Percentiles rank a stretch among this genome's conserved stretches.
Evolutionary conservation across 2,329 filamentous ascomycete genomes (phyloP).

Genomic region (Nigrospora osmanthi): DNA sequence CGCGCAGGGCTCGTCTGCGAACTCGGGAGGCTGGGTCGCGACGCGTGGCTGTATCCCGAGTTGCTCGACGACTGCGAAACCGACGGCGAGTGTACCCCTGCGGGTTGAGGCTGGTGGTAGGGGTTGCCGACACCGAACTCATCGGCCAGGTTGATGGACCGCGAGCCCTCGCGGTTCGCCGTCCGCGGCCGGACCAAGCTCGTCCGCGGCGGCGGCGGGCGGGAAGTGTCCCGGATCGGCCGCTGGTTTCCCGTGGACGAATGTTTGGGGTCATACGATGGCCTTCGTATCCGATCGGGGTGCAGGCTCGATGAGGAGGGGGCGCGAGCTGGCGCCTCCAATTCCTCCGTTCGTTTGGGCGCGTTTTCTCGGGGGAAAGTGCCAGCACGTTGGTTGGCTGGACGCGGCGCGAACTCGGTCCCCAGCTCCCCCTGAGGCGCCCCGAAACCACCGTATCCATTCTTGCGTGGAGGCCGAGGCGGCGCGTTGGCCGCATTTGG

Average conservation of each 20-base stretch:
- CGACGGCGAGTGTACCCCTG: slow-evolving; percentile 32
- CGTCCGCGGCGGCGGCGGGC: slow-evolving; percentile 44
- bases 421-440: slow-evolving; percentile 28
- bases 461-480: slow-evolving; percentile 35
- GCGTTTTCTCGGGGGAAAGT: slow-evolving; percentile 39
- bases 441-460: slow-evolving; percentile 52
- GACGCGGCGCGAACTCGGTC: slow-evolving; percentile 28
- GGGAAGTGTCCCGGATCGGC: slow-evolving; percentile 36
- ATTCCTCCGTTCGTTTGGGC: slow-evolving; percentile 10
- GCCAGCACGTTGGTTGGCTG: slow-evolving; percentile 36
- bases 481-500: slow-evolving; percentile 22
- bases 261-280: slow-evolving; percentile 14
- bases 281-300: slow-evolving; percentile 25
- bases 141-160: slow-evolving; percentile 45
- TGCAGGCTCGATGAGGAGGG: slow-evolving; percentile 40
- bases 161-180: slow-evolving; percentile 26
- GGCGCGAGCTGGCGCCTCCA: slow-evolving; percentile 31
- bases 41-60: slow-evolving; percentile 47
- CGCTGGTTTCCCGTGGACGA: slow-evolving; percentile 15
- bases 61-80: slow-evolving; percentile 59
- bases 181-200: slow-evolving; percentile 36
- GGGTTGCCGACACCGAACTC: slow-evolving; percentile 56
- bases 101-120: slow-evolving; percentile 36
- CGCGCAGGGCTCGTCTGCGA: slow-evolving; percentile 52
- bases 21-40: slow-evolving; percentile 47